These are phyloP conservation scores for Irineochytrium annulatum DNA, from an alignment of 192 early-diverging fungal genomes.

Conservation along the genomic window DNA sequence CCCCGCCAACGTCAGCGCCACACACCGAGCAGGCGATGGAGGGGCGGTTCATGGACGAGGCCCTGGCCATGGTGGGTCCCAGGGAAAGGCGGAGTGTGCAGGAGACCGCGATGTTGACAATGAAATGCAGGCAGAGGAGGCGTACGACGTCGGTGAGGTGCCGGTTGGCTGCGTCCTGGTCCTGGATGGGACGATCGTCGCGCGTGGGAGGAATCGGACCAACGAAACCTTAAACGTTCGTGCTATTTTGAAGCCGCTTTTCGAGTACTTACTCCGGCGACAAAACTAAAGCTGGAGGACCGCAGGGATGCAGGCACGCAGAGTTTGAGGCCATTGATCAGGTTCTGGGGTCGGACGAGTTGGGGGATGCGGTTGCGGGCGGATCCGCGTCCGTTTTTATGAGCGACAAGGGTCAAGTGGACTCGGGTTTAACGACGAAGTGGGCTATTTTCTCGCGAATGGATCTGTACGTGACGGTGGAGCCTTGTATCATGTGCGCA, in stretches of 20 bases:
- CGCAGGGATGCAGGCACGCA: conserved; percentile 86
- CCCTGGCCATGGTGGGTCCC: neutral
- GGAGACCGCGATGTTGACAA: neutral
- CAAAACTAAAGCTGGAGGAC: neutral
- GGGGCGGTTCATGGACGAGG: neutral
- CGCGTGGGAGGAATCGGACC: conserved; percentile 80
- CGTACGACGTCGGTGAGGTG: conserved; percentile 76
- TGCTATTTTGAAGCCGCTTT: neutral
- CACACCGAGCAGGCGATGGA: too few species aligned
- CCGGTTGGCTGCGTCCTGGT: conserved; percentile 97
- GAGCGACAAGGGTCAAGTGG: too few species aligned
- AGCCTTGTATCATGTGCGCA: conserved; percentile 98
- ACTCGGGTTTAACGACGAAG: too few species aligned
- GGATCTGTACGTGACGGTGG: conserved; percentile 93
- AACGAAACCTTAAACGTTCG: conserved; percentile 83
- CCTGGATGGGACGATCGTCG: conserved; percentile 58
- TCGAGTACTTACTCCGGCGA: neutral
- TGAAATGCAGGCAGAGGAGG: conserved; percentile 67
- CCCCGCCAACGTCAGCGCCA: too few species aligned
- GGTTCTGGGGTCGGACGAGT: conserved; percentile 42
- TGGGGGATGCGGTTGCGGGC: neutral
- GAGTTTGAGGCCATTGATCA: conserved; percentile 90
- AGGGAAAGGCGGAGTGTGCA: too few species aligned
- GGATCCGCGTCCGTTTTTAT: conserved; percentile 6
- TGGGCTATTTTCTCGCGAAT: conserved; percentile 44